Evolutionary conservation across 108 stramenopile species (phyloP).

Genomic region (Pseudonitzschia multiseries): DNA sequence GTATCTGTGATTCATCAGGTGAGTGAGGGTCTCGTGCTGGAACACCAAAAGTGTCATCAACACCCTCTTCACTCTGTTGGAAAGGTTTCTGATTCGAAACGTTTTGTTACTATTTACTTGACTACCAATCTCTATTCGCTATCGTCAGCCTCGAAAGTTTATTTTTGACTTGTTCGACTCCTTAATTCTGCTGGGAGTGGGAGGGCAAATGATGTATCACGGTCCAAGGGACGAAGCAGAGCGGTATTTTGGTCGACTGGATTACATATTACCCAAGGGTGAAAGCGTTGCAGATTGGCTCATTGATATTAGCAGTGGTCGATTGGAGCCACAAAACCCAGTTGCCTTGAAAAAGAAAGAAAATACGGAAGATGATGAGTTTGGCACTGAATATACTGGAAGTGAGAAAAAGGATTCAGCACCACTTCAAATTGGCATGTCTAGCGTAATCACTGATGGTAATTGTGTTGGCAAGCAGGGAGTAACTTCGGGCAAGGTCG

Average conservation of each 20-base stretch:
- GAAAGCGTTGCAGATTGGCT: conserved; percentile 53
- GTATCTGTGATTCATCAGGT: conserved; percentile 68
- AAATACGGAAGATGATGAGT: no score
- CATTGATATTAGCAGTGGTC: conserved; percentile 44
- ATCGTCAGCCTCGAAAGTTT: conserved; percentile 57
- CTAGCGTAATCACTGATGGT: conserved; percentile 11
- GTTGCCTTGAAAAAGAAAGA: neutral
- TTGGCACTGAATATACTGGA: no score
- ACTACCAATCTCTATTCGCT: neutral
- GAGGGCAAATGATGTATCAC: conserved; percentile 52
- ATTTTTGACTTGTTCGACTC: conserved; percentile 80
- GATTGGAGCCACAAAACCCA: conserved; percentile 17
- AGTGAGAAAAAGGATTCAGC: no score
- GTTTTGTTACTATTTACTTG: neutral
- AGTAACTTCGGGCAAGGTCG: conserved; percentile 26
- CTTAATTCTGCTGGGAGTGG: conserved; percentile 69
- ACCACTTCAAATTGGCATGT: neutral
- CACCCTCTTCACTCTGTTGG: no score
- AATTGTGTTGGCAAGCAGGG: conserved; percentile 20
- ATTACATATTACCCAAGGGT: conserved; percentile 35
- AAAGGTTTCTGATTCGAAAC: neutral
- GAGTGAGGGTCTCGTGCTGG: neutral
- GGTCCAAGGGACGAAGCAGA: conserved; percentile 34
- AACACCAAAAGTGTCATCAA: neutral
- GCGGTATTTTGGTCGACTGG: conserved; percentile 27